Evolutionary conservation across 768 basidiomycete species (phyloP).

Genomic region (Rhodotorula diobovata): DNA sequence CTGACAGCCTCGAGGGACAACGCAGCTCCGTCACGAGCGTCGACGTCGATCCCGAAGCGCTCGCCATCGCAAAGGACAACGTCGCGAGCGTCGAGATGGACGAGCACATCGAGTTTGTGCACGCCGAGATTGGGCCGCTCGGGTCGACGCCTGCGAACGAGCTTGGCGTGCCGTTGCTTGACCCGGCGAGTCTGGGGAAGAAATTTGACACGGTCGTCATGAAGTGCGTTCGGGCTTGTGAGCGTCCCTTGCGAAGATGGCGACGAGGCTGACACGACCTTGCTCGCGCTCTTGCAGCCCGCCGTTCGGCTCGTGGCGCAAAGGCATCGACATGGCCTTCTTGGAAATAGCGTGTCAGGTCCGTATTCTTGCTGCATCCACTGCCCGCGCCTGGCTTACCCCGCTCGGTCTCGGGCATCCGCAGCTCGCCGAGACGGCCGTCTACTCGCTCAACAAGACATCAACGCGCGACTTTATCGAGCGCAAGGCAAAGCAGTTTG

Average conservation of each 20-base stretch:
- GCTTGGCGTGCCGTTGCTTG: conserved; percentile 14
- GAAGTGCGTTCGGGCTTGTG: conserved; percentile 13
- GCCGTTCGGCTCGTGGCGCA: conserved; percentile 41
- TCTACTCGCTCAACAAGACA: conserved; percentile 43
- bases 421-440: conserved; percentile 41
- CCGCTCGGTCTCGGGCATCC: too few relatives aligned
- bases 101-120: conserved; percentile 38
- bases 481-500: conserved; percentile 35
- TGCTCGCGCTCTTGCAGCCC: conserved; percentile 7
- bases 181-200: not conserved
- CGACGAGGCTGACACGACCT: too few relatives aligned
- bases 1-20: too few relatives aligned
- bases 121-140: conserved; percentile 27
- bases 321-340: conserved; percentile 44
- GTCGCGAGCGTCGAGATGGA: conserved; percentile 41
- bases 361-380: not conserved
- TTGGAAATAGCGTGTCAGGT: conserved; percentile 41
- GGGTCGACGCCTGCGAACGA: not conserved
- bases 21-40: conserved; percentile 40
- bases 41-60: conserved; percentile 40
- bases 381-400: not conserved
- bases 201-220: conserved; percentile 36
- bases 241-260: not conserved
- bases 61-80: conserved; percentile 40
- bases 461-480: conserved; percentile 37